Evolutionary conservation across 805 yeast species (phyloP).

Genomic region (Kodamaea hsintzibuensis): DNA sequence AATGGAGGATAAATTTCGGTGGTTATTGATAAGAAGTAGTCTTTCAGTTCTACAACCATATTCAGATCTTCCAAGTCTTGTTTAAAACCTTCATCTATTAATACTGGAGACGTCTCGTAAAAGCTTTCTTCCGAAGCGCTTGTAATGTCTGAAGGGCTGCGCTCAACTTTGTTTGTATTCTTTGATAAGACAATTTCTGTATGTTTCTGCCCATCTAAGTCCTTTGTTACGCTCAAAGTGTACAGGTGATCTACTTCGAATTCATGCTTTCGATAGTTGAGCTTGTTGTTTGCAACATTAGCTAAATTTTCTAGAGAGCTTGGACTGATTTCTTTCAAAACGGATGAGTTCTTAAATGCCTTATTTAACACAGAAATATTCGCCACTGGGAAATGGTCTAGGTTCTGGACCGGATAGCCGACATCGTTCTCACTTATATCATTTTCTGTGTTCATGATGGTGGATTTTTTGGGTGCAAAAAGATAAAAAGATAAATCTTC

Average conservation of each 20-base stretch:
- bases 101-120: slow-evolving; percentile 20
- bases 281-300: background rate
- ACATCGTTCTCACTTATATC: background rate
- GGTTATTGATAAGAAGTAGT: no score
- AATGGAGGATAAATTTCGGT: slow-evolving; percentile 10
- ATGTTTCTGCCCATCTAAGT: background rate
- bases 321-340: slow-evolving; percentile 2
- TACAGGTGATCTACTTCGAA: background rate
- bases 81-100: background rate
- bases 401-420: background rate
- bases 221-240: background rate
- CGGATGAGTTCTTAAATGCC: background rate
- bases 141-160: background rate
- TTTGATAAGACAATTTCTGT: background rate
- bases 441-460: background rate
- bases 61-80: no score
- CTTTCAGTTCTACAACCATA: no score
- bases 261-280: background rate
- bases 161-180: background rate
- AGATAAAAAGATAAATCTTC: no score
- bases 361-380: background rate
- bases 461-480: background rate
- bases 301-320: background rate
- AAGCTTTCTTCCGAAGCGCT: slow-evolving; percentile 12
- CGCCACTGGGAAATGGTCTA: background rate